phyloP scores from a whole-genome alignment of 2,329 filamentous ascomycete genomes.

The Hypoxylon sp. region DNA sequence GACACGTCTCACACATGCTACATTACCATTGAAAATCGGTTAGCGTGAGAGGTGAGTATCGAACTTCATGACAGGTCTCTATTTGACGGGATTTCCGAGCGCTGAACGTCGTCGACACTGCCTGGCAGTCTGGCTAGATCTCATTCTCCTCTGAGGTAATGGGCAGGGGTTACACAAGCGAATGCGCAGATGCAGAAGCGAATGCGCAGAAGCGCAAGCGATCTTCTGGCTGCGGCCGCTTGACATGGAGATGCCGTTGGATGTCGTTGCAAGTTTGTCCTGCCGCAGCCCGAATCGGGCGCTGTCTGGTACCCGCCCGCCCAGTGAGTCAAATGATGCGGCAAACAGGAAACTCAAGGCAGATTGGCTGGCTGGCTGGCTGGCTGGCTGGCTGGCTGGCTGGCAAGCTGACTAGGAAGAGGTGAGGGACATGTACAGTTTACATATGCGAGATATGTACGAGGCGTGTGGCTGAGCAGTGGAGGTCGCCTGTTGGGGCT shows the following conservation, averaged over 20 bases:
- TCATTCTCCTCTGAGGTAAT: neutral
- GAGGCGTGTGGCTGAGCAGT: conserved; percentile 30
- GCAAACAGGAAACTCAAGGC: conserved; percentile 24
- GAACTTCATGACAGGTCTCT: conserved; percentile 3
- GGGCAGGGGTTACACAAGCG: too few species aligned
- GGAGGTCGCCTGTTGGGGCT: neutral
- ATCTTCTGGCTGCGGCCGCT: conserved; percentile 18
- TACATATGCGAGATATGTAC: too few species aligned
- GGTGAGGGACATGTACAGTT: too few species aligned
- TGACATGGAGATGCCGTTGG: conserved; percentile 4
- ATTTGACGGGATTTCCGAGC: conserved; percentile 1
- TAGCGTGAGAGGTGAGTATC: neutral
- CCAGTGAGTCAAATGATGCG: conserved; percentile 27
- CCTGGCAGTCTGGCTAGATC: conserved; percentile 4
- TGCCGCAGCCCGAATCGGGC: neutral
- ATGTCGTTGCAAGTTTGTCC: too few species aligned
- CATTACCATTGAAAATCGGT: neutral
- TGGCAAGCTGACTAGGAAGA: neutral
- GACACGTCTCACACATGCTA: conserved; percentile 1
- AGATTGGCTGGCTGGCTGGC: conserved; percentile 9
- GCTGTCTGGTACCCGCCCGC: neutral
- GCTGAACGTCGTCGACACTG: conserved; percentile 1
- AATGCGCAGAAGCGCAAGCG: conserved; percentile 17
- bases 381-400: neutral
- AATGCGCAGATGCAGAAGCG: conserved; percentile 1